phyloP scores from a whole-genome alignment of 106 monocot species.

The Dactylorhiza incarnata region DNA sequence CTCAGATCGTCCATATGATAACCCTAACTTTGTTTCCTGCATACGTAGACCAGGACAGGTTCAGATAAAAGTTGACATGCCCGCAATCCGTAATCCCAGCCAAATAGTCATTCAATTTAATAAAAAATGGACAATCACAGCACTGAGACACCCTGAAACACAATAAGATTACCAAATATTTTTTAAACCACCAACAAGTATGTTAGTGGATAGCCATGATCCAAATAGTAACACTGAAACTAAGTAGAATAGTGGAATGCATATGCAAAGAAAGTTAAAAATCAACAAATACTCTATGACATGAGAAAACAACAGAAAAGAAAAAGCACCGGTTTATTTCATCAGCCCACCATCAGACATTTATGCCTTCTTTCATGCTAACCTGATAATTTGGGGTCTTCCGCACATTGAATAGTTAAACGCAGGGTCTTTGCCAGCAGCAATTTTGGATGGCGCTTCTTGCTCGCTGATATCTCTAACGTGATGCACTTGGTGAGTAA shows the following conservation, averaged over 20 bases:
- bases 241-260: not conserved
- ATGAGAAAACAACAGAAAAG: not conserved
- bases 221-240: not conserved
- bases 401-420: constrained; percentile 50
- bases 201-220: not conserved
- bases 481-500: constrained; percentile 54
- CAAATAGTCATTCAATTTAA: no score
- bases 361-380: not conserved
- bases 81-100: no score
- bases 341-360: not conserved
- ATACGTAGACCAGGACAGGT: no score
- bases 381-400: constrained; percentile 76
- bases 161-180: not conserved
- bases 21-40: no score
- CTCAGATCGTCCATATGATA: no score
- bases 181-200: not conserved
- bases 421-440: constrained; percentile 69
- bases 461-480: constrained; percentile 60
- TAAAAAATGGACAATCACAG: no score
- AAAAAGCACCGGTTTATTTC: not conserved
- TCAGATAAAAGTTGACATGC: no score
- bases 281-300: not conserved
- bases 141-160: not conserved
- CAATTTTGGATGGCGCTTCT: constrained; percentile 58
- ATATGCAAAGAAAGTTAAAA: not conserved